Conservation (phyloP, 2,329 filamentous ascomycete species). For the Nannizzia gypsea region DNA sequence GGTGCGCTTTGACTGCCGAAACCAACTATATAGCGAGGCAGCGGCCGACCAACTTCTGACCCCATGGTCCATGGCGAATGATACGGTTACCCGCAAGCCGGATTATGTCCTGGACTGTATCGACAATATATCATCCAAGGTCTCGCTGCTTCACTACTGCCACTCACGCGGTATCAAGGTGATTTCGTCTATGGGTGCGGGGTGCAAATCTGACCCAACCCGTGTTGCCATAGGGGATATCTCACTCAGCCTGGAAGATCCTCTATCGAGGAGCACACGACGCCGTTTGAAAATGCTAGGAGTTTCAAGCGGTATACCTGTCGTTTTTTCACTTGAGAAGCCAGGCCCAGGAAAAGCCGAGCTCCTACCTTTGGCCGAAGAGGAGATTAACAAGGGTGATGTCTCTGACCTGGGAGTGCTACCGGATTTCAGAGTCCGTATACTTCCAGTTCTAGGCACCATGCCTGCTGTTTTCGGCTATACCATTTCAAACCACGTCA, state of each 20-base stretch:
- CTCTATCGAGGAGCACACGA: constrained; percentile 72
- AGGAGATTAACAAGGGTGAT: constrained; percentile 74
- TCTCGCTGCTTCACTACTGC: constrained; percentile 80
- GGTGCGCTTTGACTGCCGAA: constrained; percentile 76
- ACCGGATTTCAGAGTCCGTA: constrained; percentile 87
- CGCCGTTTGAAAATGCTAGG: constrained; percentile 64
- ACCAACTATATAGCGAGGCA: constrained; percentile 65
- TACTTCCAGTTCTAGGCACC: constrained; percentile 84
- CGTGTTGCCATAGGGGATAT: constrained; percentile 86
- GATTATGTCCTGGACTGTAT: constrained; percentile 95
- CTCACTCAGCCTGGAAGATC: constrained; percentile 73
- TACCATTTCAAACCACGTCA: constrained; percentile 81
- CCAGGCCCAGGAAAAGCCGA: constrained; percentile 82
- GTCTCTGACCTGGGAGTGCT: constrained; percentile 81
- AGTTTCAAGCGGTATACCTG: constrained; percentile 73
- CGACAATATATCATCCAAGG: constrained; percentile 96
- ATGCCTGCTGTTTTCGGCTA: constrained; percentile 97
- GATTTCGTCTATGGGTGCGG: constrained; percentile 91
- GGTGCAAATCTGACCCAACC: constrained; percentile 79
- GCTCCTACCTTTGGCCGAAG: constrained; percentile 72
- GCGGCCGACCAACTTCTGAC: constrained; percentile 56
- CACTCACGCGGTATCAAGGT: constrained; percentile 64
- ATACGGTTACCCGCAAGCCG: constrained; percentile 42
- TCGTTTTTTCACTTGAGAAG: constrained; percentile 86
- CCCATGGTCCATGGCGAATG: constrained; percentile 46